Evolutionary conservation across 2,329 filamentous ascomycete genomes (phyloP), one percentile per base, ranked within the genome.

Genomic region (Chaetomium olivaceum): DNA sequence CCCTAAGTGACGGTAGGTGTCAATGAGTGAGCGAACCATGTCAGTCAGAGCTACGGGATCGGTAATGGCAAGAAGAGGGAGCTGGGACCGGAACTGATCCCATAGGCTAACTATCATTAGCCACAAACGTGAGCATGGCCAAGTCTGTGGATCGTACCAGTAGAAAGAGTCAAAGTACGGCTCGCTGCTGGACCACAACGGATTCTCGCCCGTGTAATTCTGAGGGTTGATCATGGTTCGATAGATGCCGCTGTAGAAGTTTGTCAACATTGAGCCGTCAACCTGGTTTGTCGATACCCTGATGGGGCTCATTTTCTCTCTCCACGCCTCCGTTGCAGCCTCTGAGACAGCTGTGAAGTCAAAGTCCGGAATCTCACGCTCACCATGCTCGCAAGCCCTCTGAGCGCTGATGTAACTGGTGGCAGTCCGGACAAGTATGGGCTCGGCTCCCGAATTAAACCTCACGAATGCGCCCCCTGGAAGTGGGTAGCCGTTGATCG

Each of bases 131-230:
- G 19, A 27, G 23, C 16, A 14, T 7, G 7, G 14, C 12, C 4
- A 58, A n/a, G 11, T 36, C 21, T 6, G 12, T 2, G 39, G 1
- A 29, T 64, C 79, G 74, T 71, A 85, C 82, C 89, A 92, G 75
- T 92, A 93, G 71, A 89, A 91, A 0, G 87, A 90, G 74, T 92
- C 89, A 72, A 89, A 92, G 71, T 91, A 92, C 0, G 89, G 89
- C 73, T 91, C 88, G 1, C 79, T 79, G 51, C 84, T 88, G 1
- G 83, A 70, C 88, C 89, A 92, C 0, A 87, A 73, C 2, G 88
- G 87, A 63, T 91, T 92, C 73, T 92, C 89, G 0, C 87, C 87
- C 0, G 89, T 91, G 70, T 91, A 91, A 71, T 91, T 89, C 71
- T 91, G 89, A 2, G 89, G 89, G 61, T 85, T 89, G 67, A 91